phyloP scores from a whole-genome alignment of 192 early-diverging fungal genomes.

The Mycoemilia scoparia region DNA sequence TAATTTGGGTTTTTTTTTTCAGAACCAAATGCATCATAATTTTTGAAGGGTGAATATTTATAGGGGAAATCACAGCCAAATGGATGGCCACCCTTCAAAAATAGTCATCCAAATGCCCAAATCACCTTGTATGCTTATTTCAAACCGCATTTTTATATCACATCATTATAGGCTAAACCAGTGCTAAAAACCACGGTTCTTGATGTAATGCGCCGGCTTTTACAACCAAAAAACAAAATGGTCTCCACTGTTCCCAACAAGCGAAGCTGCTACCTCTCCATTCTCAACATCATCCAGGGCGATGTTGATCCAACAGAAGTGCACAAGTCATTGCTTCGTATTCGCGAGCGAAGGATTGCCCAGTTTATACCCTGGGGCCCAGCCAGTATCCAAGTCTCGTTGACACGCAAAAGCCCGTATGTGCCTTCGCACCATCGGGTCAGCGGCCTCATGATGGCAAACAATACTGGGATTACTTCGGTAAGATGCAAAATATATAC shows the following conservation, averaged over 20 bases:
- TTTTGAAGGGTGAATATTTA: no score
- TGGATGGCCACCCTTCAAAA: no score
- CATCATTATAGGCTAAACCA: no score
- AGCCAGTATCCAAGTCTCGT: slow-evolving; percentile 92
- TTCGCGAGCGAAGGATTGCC: slow-evolving; percentile 81
- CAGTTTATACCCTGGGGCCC: slow-evolving; percentile 99
- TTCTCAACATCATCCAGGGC: slow-evolving; percentile 97
- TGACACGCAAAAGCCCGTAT: slow-evolving; percentile 88
- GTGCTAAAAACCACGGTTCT: slow-evolving; percentile 92
- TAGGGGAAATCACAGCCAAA: no score
- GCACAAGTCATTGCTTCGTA: slow-evolving; percentile 89
- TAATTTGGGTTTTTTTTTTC: background rate
- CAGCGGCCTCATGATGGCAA: slow-evolving; percentile 94
- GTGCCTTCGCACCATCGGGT: slow-evolving; percentile 82
- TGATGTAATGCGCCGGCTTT: slow-evolving; percentile 90
- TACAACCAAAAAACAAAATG: slow-evolving; percentile 96
- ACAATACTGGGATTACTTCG: slow-evolving; percentile 86
- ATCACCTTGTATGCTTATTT: background rate
- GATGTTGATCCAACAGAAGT: slow-evolving; percentile 98
- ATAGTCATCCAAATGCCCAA: no score
- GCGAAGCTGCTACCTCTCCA: slow-evolving; percentile 89
- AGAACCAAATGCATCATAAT: no score
- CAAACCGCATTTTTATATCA: no score
- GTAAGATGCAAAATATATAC: no score
- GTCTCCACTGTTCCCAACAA: slow-evolving; percentile 84